Evolutionary conservation across 2,329 filamentous ascomycete genomes (phyloP).

Genomic region (Mycosphaerella sp.): DNA sequence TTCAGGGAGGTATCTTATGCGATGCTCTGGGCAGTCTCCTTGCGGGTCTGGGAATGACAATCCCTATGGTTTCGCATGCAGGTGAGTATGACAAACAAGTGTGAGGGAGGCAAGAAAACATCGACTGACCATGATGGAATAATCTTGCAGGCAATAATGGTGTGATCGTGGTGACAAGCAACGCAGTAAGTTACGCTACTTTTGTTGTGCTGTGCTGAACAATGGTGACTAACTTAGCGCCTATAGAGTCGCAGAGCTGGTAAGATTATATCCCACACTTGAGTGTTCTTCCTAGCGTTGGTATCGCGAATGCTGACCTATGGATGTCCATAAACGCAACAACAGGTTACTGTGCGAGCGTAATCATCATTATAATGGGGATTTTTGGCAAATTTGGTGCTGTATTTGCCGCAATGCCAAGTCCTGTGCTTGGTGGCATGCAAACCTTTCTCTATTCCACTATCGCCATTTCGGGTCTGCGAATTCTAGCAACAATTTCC

Average conservation of each 20-base stretch:
- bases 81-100: neutral
- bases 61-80: slow-evolving; percentile 20
- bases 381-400: slow-evolving; percentile 19
- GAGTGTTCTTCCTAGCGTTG: too few species aligned
- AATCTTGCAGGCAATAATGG: slow-evolving; percentile 16
- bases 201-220: too few species aligned
- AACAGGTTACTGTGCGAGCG: slow-evolving; percentile 12
- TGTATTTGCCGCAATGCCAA: slow-evolving; percentile 19
- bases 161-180: slow-evolving; percentile 20
- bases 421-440: slow-evolving; percentile 39
- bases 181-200: slow-evolving; percentile 15
- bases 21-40: slow-evolving; percentile 18
- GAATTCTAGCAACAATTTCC: slow-evolving; percentile 61
- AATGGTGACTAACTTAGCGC: neutral
- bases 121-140: neutral
- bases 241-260: slow-evolving; percentile 17
- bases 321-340: too few species aligned
- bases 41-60: slow-evolving; percentile 14
- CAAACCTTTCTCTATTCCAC: slow-evolving; percentile 70
- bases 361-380: slow-evolving; percentile 18
- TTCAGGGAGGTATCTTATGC: slow-evolving; percentile 21
- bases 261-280: too few species aligned
- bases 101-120: neutral
- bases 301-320: too few species aligned
- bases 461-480: slow-evolving; percentile 67